Conservation (phyloP, 2,329 filamentous ascomycete species). For the Metarhizium album region DNA sequence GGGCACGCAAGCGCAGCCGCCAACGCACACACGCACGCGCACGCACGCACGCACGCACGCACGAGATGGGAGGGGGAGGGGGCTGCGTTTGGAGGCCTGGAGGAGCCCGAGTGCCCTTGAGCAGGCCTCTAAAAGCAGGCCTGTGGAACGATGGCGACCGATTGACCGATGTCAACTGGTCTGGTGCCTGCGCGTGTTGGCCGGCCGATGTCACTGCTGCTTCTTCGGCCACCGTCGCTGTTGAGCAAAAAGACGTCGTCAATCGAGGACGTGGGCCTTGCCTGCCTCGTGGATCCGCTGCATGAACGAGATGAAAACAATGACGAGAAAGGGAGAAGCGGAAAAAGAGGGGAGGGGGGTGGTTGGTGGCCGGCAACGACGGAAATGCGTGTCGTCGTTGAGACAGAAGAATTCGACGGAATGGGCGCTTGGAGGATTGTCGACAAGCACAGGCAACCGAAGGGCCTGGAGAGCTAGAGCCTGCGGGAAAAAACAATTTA, state of each 20-base stretch:
- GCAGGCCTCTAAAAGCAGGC: not conserved
- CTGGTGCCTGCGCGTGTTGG: not conserved
- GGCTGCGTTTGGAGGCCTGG: not conserved
- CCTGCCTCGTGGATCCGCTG: constrained; percentile 8
- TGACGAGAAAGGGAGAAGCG: constrained; percentile 1
- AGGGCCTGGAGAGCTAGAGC: not conserved
- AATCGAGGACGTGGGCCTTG: constrained; percentile 5
- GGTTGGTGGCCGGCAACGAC: constrained; percentile 4
- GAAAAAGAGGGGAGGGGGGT: not conserved
- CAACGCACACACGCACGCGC: constrained; percentile 2
- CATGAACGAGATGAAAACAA: constrained; percentile 1
- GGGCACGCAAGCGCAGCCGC: constrained; percentile 9
- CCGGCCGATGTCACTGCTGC: not conserved
- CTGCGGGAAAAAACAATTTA: not conserved
- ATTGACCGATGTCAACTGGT: too few relatives aligned
- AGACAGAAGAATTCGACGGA: not conserved
- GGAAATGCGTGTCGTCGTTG: constrained; percentile 3
- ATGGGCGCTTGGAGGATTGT: not conserved
- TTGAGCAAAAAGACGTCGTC: not conserved
- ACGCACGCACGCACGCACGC: not conserved
- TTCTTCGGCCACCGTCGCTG: not conserved
- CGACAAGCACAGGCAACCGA: not conserved
- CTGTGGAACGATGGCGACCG: not conserved
- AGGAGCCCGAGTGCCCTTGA: not conserved
- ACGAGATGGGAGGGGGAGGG: not conserved